phyloP scores from a whole-genome alignment of 2,329 filamentous ascomycete genomes.

The Lithohypha guttulata region DNA sequence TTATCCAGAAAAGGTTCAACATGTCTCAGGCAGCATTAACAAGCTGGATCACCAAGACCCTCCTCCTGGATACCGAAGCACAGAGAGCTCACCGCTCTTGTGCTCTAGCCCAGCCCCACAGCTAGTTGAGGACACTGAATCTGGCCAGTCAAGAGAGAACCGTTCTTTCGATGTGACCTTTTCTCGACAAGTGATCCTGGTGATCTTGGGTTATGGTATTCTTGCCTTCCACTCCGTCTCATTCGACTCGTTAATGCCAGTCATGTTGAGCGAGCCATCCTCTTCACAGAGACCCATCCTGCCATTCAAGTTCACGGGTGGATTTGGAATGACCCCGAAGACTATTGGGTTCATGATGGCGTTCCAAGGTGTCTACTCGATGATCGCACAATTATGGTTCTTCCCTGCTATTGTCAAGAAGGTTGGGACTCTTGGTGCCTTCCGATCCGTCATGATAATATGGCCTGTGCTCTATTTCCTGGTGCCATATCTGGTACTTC shows the following conservation, averaged over 20 bases:
- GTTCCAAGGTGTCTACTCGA: conserved; percentile 78
- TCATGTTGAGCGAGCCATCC: conserved; percentile 64
- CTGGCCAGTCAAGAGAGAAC: conserved; percentile 31
- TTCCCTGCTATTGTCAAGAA: conserved; percentile 67
- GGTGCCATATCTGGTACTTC: conserved; percentile 78
- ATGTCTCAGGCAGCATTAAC: neutral
- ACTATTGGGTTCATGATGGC: conserved; percentile 81
- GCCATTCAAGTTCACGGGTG: conserved; percentile 77
- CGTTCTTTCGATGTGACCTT: conserved; percentile 53
- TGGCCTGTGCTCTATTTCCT: conserved; percentile 84
- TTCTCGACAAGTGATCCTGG: conserved; percentile 61
- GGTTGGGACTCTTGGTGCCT: conserved; percentile 69
- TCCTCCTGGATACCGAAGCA: conserved; percentile 57
- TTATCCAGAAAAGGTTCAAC: conserved; percentile 5
- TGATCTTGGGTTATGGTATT: conserved; percentile 60
- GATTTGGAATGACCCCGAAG: conserved; percentile 73
- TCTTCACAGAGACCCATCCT: conserved; percentile 39
- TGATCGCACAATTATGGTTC: conserved; percentile 72
- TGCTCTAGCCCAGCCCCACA: conserved; percentile 26
- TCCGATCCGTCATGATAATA: conserved; percentile 65
- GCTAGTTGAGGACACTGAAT: conserved; percentile 31
- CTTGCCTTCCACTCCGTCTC: conserved; percentile 93
- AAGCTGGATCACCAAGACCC: conserved; percentile 42
- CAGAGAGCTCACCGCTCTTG: conserved; percentile 43
- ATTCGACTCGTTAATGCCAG: conserved; percentile 84